Evolutionary conservation across 2,329 filamentous ascomycete genomes (phyloP), one percentile per base, ranked within the genome.

Genomic region (Hysterium pulicare): DNA sequence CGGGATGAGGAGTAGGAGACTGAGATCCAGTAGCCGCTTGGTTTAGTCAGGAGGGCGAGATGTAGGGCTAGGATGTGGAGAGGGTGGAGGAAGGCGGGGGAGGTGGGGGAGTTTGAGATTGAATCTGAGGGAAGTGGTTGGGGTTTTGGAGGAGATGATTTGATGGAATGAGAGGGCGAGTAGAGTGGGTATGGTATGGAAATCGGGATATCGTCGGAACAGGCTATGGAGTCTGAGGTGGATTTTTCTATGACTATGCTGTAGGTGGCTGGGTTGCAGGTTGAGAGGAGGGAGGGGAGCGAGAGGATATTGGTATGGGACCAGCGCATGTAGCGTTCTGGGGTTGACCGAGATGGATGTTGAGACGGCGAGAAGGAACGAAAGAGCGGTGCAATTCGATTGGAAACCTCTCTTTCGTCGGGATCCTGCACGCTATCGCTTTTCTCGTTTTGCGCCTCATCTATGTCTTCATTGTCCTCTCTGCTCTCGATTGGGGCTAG

Each of bases 1-100:
- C 69, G 61, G 16, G 67, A 62, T n/a, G 51, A 48, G 0, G 64
- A 66, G 46, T 70, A 71, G 0, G 67, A 69, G 3, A 71, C 45
- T 4, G 60, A 50, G 35, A 72, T 61, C 69, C 69, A 71, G 17
- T 54, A 55, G 4, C 58, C 66, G 4, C 54, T 55, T 2, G 67
- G 64, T 36, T 59, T 65, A 1, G 67, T 55, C 4, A 70, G 43
- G 3, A 63, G 53, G 1, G 69, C 68, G 6, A 72, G 53, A 44
- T 72, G 63, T 2, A 71, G 54, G 11, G 67, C 67, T 32, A 71
- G 50, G 19, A 71, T 47, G 28, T 66, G 58, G 3, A 71, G 40
- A 15, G 68, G 68, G 40, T 71, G 63, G 3, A 70, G 48, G 30
- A 46, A 41, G 15, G 58, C 45, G 0, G 47, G 20, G 2, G 50